A percentile compares a stretch with the other conserved stretches of the same genome.
Evolutionary conservation across 2,329 filamentous ascomycete genomes (phyloP).

Genomic region (Dothiorella sarmentorum): DNA sequence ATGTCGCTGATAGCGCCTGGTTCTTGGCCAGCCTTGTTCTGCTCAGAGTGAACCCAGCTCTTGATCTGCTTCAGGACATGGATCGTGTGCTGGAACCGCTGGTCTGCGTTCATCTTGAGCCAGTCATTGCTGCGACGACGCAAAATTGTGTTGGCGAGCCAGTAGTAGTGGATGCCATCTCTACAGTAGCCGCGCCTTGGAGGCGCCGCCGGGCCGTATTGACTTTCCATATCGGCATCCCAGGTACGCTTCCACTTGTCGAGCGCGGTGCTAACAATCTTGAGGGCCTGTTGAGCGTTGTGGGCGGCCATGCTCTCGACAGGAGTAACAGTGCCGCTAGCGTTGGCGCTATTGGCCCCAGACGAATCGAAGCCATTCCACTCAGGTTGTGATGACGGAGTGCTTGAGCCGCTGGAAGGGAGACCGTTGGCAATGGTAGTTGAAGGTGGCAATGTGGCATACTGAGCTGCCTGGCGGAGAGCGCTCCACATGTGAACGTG

Average conservation of each 20-base stretch:
- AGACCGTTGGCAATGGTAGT: slow-evolving; percentile 16
- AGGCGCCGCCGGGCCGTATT: slow-evolving; percentile 48
- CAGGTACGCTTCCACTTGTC: slow-evolving; percentile 70
- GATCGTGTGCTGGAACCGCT: slow-evolving; percentile 59
- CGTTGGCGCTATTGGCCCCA: slow-evolving; percentile 26
- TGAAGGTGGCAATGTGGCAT: slow-evolving; percentile 13
- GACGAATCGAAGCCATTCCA: slow-evolving; percentile 52
- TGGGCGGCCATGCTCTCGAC: slow-evolving; percentile 44
- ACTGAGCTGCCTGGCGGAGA: slow-evolving; percentile 43
- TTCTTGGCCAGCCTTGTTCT: slow-evolving; percentile 62
- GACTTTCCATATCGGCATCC: slow-evolving; percentile 66
- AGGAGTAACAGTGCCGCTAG: slow-evolving; percentile 42
- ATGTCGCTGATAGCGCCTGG: slow-evolving; percentile 66
- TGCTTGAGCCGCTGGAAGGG: slow-evolving; percentile 48
- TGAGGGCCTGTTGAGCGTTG: slow-evolving; percentile 47
- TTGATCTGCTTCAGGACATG: slow-evolving; percentile 59
- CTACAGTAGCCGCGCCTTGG: slow-evolving; percentile 62
- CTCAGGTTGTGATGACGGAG: slow-evolving; percentile 58
- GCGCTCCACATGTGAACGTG: slow-evolving; percentile 59
- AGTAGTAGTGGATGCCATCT: slow-evolving; percentile 71
- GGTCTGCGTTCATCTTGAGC: slow-evolving; percentile 52
- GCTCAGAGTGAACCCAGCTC: slow-evolving; percentile 60
- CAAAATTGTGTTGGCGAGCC: slow-evolving; percentile 56
- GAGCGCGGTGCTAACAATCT: slow-evolving; percentile 52
- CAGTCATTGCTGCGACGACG: slow-evolving; percentile 47